Percentiles rank a stretch among this genome's conserved stretches.
These are phyloP conservation scores for Aureobasidium sp. DNA, from an alignment of 2,329 filamentous ascomycete genomes.

Conservation along the genomic window DNA sequence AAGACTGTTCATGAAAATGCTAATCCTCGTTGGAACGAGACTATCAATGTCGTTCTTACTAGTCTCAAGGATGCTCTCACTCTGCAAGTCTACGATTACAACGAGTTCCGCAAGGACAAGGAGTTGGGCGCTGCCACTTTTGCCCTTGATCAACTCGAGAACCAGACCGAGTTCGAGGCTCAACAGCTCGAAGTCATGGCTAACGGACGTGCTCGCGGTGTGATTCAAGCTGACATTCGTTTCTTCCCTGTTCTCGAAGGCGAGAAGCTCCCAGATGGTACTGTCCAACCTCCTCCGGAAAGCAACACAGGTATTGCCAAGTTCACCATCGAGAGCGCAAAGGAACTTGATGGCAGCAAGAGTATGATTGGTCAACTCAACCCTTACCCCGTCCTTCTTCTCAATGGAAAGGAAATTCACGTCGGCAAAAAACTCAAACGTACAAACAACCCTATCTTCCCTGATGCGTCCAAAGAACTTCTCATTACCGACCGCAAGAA, in stretches of 20 bases:
- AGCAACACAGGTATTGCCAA: conserved; percentile 89
- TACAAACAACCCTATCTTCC: conserved; percentile 95
- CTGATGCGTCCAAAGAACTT: conserved; percentile 86
- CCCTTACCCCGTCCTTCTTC: conserved; percentile 78
- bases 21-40: conserved; percentile 93
- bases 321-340: conserved; percentile 91
- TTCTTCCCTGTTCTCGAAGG: conserved; percentile 91
- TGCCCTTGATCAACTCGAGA: conserved; percentile 72
- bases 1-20: conserved; percentile 79
- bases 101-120: conserved; percentile 94
- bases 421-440: conserved; percentile 88
- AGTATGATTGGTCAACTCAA: conserved; percentile 86
- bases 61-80: conserved; percentile 84
- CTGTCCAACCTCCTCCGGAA: conserved; percentile 71
- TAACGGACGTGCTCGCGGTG: conserved; percentile 76
- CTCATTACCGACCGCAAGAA: conserved; percentile 89
- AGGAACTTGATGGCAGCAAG: conserved; percentile 88
- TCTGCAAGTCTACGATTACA: conserved; percentile 82
- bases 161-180: conserved; percentile 72
- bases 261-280: conserved; percentile 66
- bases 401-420: conserved; percentile 90
- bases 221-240: conserved; percentile 72
- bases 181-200: conserved; percentile 75
- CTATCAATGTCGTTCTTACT: conserved; percentile 88
- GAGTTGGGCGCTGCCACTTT: conserved; percentile 86